Conservation (phyloP, 495 filamentous ascomycete genomes). For the Neurospora terricola region DNA sequence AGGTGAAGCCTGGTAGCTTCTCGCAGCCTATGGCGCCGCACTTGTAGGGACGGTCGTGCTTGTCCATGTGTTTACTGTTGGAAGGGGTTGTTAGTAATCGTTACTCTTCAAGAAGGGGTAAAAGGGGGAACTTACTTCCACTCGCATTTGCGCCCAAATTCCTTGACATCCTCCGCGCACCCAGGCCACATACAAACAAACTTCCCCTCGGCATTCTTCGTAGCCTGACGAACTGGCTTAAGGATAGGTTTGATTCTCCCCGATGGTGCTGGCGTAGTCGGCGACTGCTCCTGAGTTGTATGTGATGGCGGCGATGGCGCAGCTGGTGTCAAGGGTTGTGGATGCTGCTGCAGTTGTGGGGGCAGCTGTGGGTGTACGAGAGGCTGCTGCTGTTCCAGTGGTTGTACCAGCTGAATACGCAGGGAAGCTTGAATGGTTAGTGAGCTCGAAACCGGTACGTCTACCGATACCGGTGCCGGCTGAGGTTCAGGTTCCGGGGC, state of each 20-base stretch:
- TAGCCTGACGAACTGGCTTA: conserved; percentile 38
- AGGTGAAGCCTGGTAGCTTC: conserved; percentile 87
- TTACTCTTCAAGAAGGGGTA: not conserved
- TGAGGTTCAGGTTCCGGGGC: not conserved
- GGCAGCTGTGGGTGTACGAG: not conserved
- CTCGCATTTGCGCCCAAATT: conserved; percentile 77
- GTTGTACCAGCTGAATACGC: not conserved
- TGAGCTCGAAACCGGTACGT: not conserved
- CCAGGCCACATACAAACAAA: conserved; percentile 58
- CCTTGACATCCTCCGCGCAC: conserved; percentile 45
- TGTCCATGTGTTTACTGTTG: conserved; percentile 88
- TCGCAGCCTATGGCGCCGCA: conserved; percentile 68
- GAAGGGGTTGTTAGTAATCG: conserved; percentile 6
- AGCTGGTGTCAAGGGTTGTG: not conserved
- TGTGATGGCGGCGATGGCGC: not conserved
- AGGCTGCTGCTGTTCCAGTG: not conserved
- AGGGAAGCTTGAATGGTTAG: not conserved
- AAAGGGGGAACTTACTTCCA: conserved; percentile 60
- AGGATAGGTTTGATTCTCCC: conserved; percentile 34
- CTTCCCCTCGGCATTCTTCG: conserved; percentile 54
- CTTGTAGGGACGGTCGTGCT: conserved; percentile 85
- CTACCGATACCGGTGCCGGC: not conserved
- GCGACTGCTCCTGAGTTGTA: not conserved
- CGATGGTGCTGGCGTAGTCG: not conserved
- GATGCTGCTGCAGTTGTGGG: not conserved